Evolutionary conservation across 768 basidiomycete species (phyloP), one percentile per base, ranked within the genome.

Genomic region (Solioccasus polychromus): DNA sequence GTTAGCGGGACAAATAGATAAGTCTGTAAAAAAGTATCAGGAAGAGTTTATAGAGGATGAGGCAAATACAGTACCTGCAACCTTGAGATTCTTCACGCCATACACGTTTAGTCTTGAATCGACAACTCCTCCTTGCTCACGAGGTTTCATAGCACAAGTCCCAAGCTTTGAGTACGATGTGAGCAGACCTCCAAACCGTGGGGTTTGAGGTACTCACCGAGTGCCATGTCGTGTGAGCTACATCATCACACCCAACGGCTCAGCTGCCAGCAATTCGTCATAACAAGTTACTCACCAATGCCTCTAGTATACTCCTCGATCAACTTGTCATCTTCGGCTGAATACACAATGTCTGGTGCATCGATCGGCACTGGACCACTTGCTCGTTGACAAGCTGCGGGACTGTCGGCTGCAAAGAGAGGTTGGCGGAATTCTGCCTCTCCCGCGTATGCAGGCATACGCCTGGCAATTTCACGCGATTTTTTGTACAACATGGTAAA

Each of bases 61-160:
- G n/a, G 5, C n/a, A 10, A 4, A 34, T 34, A 34, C 32, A 5
- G 17, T 34, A 34, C 32, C 32, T 34, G 32, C 32, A 34, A 34
- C 32, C 32, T 34, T 34, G 4, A 34, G 32, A 34, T 12, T 12
- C 12, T 34, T 18, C 17, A 34, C 32, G 17, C 17, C 32, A 34
- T 34, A 34, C 10, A 34, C 32, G 15, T 34, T 34, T 12, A 34
- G 15, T 34, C 32, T 34, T 34, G 32, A 11, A 18, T 34, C 32
- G 8, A 34, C 32, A 6, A 34, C 32, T 10, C 32, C 32, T 34
- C 32, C 32, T 17, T 34, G 32, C 18, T 34, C 32, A 10, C 32
- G 32, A 12, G 32, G 32, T 58, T 82, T 82, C 82, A 84, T 84
- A 0, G 80, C 73, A 44, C 80, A 82, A 0, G 81, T 83, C 26